phyloP scores from a whole-genome alignment of 1,284 basidiomycete genomes.

The Kwoniella shivajii region DNA sequence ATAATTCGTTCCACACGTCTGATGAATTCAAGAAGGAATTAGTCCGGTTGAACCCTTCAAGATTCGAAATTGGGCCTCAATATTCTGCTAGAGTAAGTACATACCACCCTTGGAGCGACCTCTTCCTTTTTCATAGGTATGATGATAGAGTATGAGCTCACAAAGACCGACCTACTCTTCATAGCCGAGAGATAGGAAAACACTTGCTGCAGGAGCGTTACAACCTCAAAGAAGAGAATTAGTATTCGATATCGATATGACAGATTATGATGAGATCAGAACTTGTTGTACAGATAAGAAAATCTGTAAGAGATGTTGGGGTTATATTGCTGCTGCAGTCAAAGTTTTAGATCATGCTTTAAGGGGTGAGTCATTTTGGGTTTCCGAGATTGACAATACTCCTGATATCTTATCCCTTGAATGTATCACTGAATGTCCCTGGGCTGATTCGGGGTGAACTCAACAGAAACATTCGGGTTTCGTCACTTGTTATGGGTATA shows the following conservation, averaged over 20 bases:
- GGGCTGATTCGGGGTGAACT: too few relatives aligned
- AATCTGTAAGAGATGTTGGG: conserved; percentile 94
- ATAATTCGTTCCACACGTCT: conserved; percentile 81
- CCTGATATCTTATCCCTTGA: too few relatives aligned
- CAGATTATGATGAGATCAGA: conserved; percentile 94
- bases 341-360: conserved; percentile 80
- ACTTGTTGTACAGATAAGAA: conserved; percentile 91
- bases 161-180: conserved; percentile 11
- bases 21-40: conserved; percentile 94
- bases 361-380: conserved; percentile 58
- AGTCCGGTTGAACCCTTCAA: conserved; percentile 75
- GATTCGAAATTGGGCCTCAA: conserved; percentile 96
- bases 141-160: background rate
- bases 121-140: too few relatives aligned
- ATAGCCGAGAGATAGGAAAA: conserved; percentile 89
- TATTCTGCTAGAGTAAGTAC: conserved; percentile 79
- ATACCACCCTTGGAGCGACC: background rate
- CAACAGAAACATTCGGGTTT: conserved; percentile 71
- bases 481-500: conserved; percentile 91
- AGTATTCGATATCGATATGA: conserved; percentile 99
- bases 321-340: conserved; percentile 90
- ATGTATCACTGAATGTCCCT: too few relatives aligned
- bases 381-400: too few relatives aligned
- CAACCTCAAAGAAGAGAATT: conserved; percentile 83
- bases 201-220: conserved; percentile 73